Conservation (phyloP, 75 land plant genomes). For the Isoetes taiwanensis region DNA sequence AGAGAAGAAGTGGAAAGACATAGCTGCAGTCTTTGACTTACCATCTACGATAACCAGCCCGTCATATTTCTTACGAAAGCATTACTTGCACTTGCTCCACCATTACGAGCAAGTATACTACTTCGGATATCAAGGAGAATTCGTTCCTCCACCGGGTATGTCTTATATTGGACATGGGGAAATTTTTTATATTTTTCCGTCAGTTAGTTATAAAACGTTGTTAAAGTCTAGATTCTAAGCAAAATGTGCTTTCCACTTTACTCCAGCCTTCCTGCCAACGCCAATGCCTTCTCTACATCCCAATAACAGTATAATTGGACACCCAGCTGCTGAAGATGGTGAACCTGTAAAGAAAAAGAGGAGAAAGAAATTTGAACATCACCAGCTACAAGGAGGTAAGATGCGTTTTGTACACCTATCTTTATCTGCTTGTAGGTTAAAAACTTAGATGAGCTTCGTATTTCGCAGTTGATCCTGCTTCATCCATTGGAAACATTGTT, state of each 20-base stretch:
- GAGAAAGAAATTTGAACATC: neutral
- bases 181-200: neutral
- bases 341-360: neutral
- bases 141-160: slow-evolving; percentile 17
- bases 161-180: neutral
- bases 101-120: slow-evolving; percentile 32
- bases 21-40: slow-evolving; percentile 23
- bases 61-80: slow-evolving; percentile 26
- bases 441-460: neutral
- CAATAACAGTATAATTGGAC: neutral
- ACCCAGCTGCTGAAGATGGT: neutral
- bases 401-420: neutral
- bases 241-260: too few relatives aligned
- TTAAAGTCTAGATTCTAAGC: too few relatives aligned
- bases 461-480: slow-evolving; percentile 17
- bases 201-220: too few relatives aligned
- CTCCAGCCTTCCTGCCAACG: slow-evolving; percentile 8
- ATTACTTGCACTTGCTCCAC: slow-evolving; percentile 26
- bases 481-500: slow-evolving; percentile 22
- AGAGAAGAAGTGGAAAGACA: slow-evolving; percentile 30
- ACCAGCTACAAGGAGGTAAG: slow-evolving; percentile 6
- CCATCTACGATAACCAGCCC: slow-evolving; percentile 28
- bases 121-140: slow-evolving; percentile 9
- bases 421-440: neutral
- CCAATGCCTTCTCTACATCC: neutral